These are phyloP conservation scores for Rhizopus sp. DNA, from an alignment of 371 early-diverging fungal genomes.

Conservation along the genomic window DNA sequence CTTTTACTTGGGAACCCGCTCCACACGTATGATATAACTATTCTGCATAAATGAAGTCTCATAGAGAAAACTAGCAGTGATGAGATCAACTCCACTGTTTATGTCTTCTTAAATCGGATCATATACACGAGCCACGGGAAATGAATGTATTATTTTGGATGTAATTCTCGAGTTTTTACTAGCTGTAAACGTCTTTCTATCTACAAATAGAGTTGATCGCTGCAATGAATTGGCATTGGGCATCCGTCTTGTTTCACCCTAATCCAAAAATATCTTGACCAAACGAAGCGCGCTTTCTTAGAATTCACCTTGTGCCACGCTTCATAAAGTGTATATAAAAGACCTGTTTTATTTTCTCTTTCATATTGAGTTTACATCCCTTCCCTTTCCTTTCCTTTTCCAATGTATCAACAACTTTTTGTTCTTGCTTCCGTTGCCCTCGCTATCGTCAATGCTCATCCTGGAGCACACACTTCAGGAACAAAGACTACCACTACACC, in stretches of 20 bases:
- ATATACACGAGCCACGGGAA: background rate
- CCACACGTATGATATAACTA: too few relatives aligned
- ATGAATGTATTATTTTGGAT: background rate
- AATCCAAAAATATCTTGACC: constrained; percentile 3
- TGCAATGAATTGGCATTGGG: constrained; percentile 3
- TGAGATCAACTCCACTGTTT: background rate
- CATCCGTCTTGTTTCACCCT: constrained; percentile 3
- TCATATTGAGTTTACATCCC: background rate
- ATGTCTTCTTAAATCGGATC: background rate
- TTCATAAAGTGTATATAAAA: too few relatives aligned
- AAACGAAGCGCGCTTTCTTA: background rate
- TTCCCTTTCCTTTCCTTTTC: constrained; percentile 8
- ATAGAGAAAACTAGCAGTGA: background rate
- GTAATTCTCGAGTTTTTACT: background rate
- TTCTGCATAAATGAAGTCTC: background rate
- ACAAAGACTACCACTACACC: constrained; percentile 9
- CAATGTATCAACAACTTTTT: constrained; percentile 26
- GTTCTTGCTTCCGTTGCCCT: constrained; percentile 23
- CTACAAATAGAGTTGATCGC: background rate
- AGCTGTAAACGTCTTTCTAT: background rate
- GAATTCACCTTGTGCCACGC: constrained; percentile 2
- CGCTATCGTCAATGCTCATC: constrained; percentile 24
- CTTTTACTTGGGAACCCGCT: too few relatives aligned
- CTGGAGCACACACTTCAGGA: constrained; percentile 11
- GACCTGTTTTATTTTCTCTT: too few relatives aligned